Base-by-base conservation (phyloP, 2,329 filamentous ascomycete genomes). In the Monilinia polystroma region DNA sequence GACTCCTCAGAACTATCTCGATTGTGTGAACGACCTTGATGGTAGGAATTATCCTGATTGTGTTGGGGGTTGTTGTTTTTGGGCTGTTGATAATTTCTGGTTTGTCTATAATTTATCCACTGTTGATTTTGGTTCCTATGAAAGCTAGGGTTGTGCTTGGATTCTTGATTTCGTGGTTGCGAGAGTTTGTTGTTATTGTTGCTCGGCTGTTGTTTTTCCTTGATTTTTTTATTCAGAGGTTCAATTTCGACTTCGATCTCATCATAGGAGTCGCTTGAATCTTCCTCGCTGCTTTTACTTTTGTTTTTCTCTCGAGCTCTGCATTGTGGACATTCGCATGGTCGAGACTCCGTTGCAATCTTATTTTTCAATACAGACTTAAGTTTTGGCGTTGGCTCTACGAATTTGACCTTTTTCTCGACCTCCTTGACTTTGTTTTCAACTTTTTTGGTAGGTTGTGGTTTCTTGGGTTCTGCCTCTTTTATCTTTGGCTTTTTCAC, bases 291-390 rank as follows among this genome's bases (percentile, higher is more conserved):
- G 53, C 53, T 65, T 65, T 65, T 65, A 51, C 41, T 12, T 16
- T 59, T 58, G 4, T 16, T 8, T 60, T 60, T 51, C 45, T 38
- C 45, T 29, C 29, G 29, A 49, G 32, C 58, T 51, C 32, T 51
- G 32, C 58, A 60, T 23, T 51, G 29, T 20, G 45, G 16, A 18
- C 58, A 60, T 26, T 60, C 58, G 23, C 43, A 58, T 59, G 41
- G 53, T 49, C n/a, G 63, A 29, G 53, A 20, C 10, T 5, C n/a
- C 10, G 23, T 8, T 59, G 18, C 23, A 3, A 3, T 26, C 16
- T 41, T 47, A 2, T 59, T 65, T 23, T 65, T 65, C 41, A 65
- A 29, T 47, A 43, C 63, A 14, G 63, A 58, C 55, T 65, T 65
- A 18, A 58, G 43, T 51, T 65, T 65, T 14, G 58, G 58, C 2